Percentiles rank a stretch among this genome's conserved stretches.
Conservation (phyloP, 139 green algal species). For the Coelastrella sp. region DNA sequence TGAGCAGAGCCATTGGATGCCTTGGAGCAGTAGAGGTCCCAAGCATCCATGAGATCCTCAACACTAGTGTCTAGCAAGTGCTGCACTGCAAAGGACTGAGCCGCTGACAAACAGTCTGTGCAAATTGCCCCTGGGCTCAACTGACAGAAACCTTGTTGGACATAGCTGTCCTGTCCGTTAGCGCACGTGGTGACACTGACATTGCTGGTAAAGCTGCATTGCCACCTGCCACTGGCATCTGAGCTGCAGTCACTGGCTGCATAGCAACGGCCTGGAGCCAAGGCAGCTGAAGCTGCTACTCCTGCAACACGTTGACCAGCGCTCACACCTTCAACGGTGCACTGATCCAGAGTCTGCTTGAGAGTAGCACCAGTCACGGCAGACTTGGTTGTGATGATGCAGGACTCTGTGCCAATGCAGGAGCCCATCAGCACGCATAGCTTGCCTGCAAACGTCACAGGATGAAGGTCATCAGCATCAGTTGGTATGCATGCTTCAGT, state of each 20-base stretch:
- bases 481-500: too few relatives aligned
- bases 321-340: neutral
- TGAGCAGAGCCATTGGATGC: neutral
- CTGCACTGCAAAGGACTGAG: neutral
- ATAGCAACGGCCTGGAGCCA: neutral
- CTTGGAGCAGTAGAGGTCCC: neutral
- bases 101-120: neutral
- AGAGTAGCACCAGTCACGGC: neutral
- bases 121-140: neutral
- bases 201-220: neutral
- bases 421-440: conserved; percentile 1
- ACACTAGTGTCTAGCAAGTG: neutral
- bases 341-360: neutral
- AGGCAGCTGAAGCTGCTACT: neutral
- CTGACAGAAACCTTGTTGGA: neutral
- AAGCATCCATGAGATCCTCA: neutral
- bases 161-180: neutral
- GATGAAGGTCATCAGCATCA: neutral
- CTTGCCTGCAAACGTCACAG: neutral
- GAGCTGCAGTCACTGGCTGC: neutral
- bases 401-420: neutral
- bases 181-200: neutral
- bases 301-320: neutral
- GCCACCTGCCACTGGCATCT: neutral
- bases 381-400: neutral